Evolutionary conservation across 441 rosid genomes (phyloP).

Genomic region (Erodium moschatum): DNA sequence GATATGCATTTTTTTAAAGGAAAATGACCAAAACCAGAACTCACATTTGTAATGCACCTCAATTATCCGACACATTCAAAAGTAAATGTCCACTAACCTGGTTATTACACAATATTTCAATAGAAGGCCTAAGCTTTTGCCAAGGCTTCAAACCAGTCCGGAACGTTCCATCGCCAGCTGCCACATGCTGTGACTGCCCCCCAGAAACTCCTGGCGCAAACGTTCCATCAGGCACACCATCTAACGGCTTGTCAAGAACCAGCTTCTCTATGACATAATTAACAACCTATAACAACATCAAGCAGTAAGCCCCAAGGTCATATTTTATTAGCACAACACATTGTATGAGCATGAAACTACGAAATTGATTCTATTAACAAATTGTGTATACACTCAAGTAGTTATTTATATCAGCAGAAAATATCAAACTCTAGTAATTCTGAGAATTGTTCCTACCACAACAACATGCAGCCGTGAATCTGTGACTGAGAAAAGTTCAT

Average conservation of each 20-base stretch:
- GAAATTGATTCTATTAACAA: background rate
- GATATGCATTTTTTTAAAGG: no score
- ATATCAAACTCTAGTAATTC: background rate
- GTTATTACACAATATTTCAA: slow-evolving; percentile 94
- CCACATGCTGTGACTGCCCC: slow-evolving; percentile 54
- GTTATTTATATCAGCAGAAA: background rate
- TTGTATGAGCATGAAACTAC: background rate
- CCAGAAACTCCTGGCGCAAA: slow-evolving; percentile 50
- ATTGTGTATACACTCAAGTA: background rate
- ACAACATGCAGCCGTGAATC: no score
- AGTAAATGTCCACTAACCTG: slow-evolving; percentile 47
- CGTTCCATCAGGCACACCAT: slow-evolving; percentile 49
- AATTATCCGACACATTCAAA: background rate
- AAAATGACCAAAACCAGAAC: no score
- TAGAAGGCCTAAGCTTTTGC: slow-evolving; percentile 77
- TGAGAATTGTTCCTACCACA: background rate
- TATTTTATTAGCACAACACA: background rate
- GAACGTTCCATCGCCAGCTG: slow-evolving; percentile 58
- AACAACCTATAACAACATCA: slow-evolving; percentile 56
- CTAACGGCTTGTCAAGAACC: slow-evolving; percentile 81
- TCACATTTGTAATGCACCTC: background rate
- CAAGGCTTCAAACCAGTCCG: slow-evolving; percentile 65
- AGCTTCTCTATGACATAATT: slow-evolving; percentile 90
- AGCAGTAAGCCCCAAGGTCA: slow-evolving; percentile 4
- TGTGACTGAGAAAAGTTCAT: no score